A percentile compares a stretch with the other conserved stretches of the same genome.
Evolutionary conservation across 345 rosid species (phyloP).

Genomic region (Fremontodendron californicum): DNA sequence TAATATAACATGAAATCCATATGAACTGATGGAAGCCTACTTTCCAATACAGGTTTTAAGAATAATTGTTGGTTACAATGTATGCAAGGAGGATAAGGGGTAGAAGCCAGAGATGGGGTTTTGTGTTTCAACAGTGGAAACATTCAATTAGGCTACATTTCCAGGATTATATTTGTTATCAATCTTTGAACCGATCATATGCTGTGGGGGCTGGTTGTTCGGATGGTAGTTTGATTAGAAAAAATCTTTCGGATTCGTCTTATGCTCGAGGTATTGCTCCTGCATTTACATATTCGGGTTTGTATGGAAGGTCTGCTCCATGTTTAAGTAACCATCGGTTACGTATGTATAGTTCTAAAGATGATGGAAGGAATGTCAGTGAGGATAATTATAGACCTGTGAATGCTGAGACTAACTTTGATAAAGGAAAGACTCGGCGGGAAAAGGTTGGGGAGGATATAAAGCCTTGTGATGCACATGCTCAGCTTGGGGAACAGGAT

Average conservation of each 20-base stretch:
- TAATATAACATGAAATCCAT: neutral
- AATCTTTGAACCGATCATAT: constrained; percentile 27
- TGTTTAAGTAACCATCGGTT: constrained; percentile 35
- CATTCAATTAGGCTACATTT: constrained; percentile 34
- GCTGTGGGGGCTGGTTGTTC: constrained; percentile 22
- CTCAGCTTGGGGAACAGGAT: constrained; percentile 80
- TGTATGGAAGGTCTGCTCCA: constrained; percentile 18
- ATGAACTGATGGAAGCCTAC: neutral
- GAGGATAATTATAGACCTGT: constrained; percentile 56
- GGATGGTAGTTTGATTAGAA: constrained; percentile 34
- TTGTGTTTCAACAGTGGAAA: constrained; percentile 44
- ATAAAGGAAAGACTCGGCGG: constrained; percentile 37
- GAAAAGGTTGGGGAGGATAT: constrained; percentile 30
- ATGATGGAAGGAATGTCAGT: constrained; percentile 78
- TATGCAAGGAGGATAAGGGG: constrained; percentile 54
- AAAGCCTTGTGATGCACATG: constrained; percentile 52
- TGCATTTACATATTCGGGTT: constrained; percentile 21
- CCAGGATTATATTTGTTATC: constrained; percentile 30
- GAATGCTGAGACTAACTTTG: constrained; percentile 40
- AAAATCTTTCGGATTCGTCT: constrained; percentile 29
- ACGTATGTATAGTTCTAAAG: constrained; percentile 69
- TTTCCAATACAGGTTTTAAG: constrained; percentile 1
- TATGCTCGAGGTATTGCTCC: constrained; percentile 22
- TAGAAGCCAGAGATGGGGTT: constrained; percentile 62
- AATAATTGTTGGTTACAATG: constrained; percentile 42